phyloP scores from a whole-genome alignment of 805 yeast genomes.

The Zygoascus ofunaensis region DNA sequence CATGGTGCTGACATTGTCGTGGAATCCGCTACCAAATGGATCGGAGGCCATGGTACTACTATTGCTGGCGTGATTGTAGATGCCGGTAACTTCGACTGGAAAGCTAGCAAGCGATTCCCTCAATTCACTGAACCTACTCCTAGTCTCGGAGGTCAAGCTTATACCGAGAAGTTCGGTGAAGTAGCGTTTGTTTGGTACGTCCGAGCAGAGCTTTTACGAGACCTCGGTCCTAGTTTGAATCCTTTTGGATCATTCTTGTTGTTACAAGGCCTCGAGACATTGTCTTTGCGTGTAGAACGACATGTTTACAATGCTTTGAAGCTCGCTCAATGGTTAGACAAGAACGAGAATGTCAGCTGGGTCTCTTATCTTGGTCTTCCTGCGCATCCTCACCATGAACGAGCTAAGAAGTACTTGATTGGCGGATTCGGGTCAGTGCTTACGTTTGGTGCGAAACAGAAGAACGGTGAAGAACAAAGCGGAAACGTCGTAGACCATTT shows the following conservation, averaged over 20 bases:
- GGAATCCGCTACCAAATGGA: constrained; percentile 96
- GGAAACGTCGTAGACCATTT: constrained; percentile 77
- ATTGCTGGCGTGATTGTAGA: constrained; percentile 88
- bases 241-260: constrained; percentile 85
- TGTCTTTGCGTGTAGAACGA: constrained; percentile 89
- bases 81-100: constrained; percentile 90
- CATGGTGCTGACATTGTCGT: constrained; percentile 88
- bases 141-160: constrained; percentile 84
- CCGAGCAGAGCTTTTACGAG: constrained; percentile 81
- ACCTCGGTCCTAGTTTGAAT: constrained; percentile 79
- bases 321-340: constrained; percentile 69
- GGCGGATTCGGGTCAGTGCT: constrained; percentile 82
- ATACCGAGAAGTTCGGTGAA: constrained; percentile 74
- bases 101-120: constrained; percentile 77
- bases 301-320: constrained; percentile 75
- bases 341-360: constrained; percentile 62
- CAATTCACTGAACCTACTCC: constrained; percentile 86
- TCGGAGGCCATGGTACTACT: constrained; percentile 94
- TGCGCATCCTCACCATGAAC: constrained; percentile 67
- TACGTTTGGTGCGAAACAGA: constrained; percentile 82
- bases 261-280: constrained; percentile 88
- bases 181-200: constrained; percentile 71
- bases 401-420: constrained; percentile 72
- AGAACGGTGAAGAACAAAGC: constrained; percentile 57
- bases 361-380: constrained; percentile 89